phyloP scores from a whole-genome alignment of 2,329 filamentous ascomycete genomes.

The Diaporthe capsici region DNA sequence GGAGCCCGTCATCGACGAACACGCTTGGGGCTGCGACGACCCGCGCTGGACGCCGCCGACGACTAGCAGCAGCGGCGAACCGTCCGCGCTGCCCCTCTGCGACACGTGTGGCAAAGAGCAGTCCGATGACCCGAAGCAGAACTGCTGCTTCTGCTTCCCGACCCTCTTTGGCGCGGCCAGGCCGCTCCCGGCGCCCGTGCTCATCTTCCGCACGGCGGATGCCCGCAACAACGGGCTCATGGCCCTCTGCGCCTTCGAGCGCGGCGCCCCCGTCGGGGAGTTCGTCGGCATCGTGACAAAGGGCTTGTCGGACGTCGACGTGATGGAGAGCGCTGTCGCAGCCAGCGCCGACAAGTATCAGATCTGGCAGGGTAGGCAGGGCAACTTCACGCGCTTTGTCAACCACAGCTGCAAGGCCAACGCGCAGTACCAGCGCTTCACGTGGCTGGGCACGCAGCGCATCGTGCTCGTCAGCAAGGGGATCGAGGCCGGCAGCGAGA shows the following conservation, averaged over 20 bases:
- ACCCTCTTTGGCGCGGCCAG: conserved; percentile 63
- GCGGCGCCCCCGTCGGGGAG: conserved; percentile 67
- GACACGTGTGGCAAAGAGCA: conserved; percentile 62
- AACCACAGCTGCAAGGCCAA: conserved; percentile 73
- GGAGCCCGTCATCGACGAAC: conserved; percentile 62
- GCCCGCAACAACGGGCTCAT: conserved; percentile 69
- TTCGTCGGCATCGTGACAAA: conserved; percentile 69
- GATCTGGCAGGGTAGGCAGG: conserved; percentile 69
- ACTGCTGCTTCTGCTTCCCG: conserved; percentile 67
- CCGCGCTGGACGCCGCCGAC: conserved; percentile 58
- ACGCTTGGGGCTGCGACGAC: conserved; percentile 63
- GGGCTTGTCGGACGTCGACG: conserved; percentile 65
- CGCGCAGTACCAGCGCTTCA: conserved; percentile 68
- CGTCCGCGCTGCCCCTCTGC: conserved; percentile 52
- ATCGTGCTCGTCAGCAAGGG: conserved; percentile 70
- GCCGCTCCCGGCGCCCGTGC: conserved; percentile 58
- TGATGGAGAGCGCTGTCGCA: conserved; percentile 63
- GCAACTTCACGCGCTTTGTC: conserved; percentile 71
- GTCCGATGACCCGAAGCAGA: conserved; percentile 62
- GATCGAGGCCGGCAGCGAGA: conserved; percentile 65
- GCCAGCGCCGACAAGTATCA: conserved; percentile 58
- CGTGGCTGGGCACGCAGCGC: conserved; percentile 68
- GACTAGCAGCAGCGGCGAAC: conserved; percentile 21
- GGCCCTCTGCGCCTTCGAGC: conserved; percentile 62
- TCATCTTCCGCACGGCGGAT: conserved; percentile 65